phyloP scores from a whole-genome alignment of 148 eudicot species.

The Vaccinium macrocarpon region DNA sequence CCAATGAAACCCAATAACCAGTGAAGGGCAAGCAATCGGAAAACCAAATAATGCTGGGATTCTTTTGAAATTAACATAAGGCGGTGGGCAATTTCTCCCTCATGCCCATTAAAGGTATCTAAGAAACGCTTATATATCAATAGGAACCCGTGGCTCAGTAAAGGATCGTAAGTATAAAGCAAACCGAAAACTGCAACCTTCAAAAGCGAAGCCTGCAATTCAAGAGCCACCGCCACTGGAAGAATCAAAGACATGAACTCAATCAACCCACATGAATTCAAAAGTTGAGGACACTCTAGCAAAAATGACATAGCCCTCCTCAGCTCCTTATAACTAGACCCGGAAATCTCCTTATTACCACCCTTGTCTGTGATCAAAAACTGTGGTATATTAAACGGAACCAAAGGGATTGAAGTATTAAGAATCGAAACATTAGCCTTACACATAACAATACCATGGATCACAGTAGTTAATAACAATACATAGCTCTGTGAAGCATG shows the following conservation, averaged over 20 bases:
- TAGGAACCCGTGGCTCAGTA: slow-evolving; percentile 74
- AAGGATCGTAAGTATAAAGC: slow-evolving; percentile 65
- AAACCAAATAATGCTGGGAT: slow-evolving; percentile 61
- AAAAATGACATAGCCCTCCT: slow-evolving; percentile 76
- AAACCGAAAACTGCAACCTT: slow-evolving; percentile 93
- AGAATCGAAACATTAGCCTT: slow-evolving; percentile 45
- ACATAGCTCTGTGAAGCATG: slow-evolving; percentile 71
- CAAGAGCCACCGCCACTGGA: slow-evolving; percentile 63
- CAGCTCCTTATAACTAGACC: slow-evolving; percentile 52
- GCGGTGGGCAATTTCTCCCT: slow-evolving; percentile 55
- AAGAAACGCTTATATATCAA: slow-evolving; percentile 48
- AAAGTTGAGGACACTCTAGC: slow-evolving; percentile 68
- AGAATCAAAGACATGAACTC: slow-evolving; percentile 65
- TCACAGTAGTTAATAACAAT: slow-evolving; percentile 48
- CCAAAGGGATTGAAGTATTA: slow-evolving; percentile 52
- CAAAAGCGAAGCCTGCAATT: slow-evolving; percentile 78
- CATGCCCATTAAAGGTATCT: slow-evolving; percentile 69
- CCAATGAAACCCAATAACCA: slow-evolving; percentile 69
- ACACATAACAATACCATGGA: slow-evolving; percentile 43
- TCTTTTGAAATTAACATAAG: slow-evolving; percentile 60
- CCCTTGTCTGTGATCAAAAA: slow-evolving; percentile 28
- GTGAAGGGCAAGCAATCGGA: slow-evolving; percentile 75
- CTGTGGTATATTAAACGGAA: slow-evolving; percentile 66
- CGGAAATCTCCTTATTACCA: slow-evolving; percentile 36
- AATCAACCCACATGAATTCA: slow-evolving; percentile 68